These are phyloP conservation scores for Aplosporella prunicola DNA, from an alignment of 2,329 filamentous ascomycete genomes.

Conservation along the genomic window DNA sequence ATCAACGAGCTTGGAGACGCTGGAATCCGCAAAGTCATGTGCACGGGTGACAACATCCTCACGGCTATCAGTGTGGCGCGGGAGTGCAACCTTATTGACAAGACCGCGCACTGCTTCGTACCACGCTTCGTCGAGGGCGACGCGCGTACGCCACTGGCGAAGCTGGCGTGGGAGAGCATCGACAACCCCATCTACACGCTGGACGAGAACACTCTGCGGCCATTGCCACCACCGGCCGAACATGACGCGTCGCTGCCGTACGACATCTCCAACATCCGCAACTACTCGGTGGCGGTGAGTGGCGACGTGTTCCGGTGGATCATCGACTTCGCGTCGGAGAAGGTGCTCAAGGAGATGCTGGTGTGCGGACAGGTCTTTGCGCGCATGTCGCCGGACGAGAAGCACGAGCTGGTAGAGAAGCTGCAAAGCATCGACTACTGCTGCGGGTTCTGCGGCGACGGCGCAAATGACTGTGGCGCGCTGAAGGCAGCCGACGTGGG, in stretches of 20 bases:
- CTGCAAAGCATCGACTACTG: constrained; percentile 94
- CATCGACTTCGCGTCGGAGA: constrained; percentile 77
- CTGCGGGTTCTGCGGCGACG: constrained; percentile 92
- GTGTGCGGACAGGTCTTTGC: constrained; percentile 89
- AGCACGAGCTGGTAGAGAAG: constrained; percentile 95
- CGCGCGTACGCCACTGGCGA: constrained; percentile 61
- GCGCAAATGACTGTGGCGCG: constrained; percentile 94
- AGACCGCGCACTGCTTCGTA: constrained; percentile 80
- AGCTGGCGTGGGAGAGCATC: constrained; percentile 86
- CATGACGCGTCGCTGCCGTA: constrained; percentile 77
- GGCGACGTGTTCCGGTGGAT: constrained; percentile 97
- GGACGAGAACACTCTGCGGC: constrained; percentile 71
- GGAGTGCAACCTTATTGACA: constrained; percentile 76
- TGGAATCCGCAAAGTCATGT: constrained; percentile 86
- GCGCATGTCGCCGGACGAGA: constrained; percentile 97
- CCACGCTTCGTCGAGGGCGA: constrained; percentile 80
- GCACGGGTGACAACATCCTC: constrained; percentile 94
- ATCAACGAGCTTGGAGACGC: constrained; percentile 74
- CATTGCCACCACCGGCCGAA: constrained; percentile 59
- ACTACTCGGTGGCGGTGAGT: constrained; percentile 81
- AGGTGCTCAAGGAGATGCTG: constrained; percentile 76
- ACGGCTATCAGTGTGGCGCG: constrained; percentile 93
- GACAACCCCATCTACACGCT: constrained; percentile 71
- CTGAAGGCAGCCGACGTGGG: constrained; percentile 96
- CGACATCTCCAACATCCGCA: constrained; percentile 68